Evolutionary conservation across 306 rosid genomes (phyloP).

Genomic region (Castanopsis chinensis): DNA sequence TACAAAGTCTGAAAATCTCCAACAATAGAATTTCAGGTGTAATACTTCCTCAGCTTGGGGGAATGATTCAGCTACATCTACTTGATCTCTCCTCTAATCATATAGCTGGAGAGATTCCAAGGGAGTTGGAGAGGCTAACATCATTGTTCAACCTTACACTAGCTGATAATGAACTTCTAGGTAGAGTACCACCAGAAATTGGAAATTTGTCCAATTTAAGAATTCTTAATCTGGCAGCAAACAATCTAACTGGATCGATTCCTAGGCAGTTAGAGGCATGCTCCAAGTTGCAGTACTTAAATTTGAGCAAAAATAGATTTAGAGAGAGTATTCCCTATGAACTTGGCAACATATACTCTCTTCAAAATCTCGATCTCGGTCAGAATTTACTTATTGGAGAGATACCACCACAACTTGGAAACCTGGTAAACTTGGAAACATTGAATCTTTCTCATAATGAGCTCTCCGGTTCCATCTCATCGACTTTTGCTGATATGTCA

Average conservation of each 20-base stretch:
- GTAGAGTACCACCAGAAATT: too few relatives aligned
- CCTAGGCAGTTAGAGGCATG: too few relatives aligned
- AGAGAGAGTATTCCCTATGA: neutral
- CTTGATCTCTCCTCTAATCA: conserved; percentile 37
- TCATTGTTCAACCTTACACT: neutral
- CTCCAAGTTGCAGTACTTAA: too few relatives aligned
- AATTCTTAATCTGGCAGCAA: too few relatives aligned
- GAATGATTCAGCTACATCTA: neutral
- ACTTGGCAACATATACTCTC: conserved; percentile 11
- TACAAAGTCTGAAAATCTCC: too few relatives aligned
- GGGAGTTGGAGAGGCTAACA: conserved; percentile 11
- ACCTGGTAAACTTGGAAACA: conserved; percentile 15
- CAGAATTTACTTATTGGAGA: conserved; percentile 23
- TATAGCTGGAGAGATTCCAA: conserved; percentile 37
- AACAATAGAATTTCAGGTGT: too few relatives aligned
- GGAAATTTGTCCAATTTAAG: too few relatives aligned
- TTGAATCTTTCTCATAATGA: conserved; percentile 45
- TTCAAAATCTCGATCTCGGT: conserved; percentile 43
- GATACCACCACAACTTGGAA: conserved; percentile 38
- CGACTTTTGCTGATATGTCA: conserved; percentile 10
- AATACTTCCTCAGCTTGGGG: too few relatives aligned
- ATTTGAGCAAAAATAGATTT: too few relatives aligned
- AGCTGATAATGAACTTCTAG: too few relatives aligned
- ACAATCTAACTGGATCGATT: too few relatives aligned
- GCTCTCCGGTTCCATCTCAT: conserved; percentile 42